phyloP scores from a whole-genome alignment of 495 filamentous ascomycete species.

The Aspergillus sclerotioniger region DNA sequence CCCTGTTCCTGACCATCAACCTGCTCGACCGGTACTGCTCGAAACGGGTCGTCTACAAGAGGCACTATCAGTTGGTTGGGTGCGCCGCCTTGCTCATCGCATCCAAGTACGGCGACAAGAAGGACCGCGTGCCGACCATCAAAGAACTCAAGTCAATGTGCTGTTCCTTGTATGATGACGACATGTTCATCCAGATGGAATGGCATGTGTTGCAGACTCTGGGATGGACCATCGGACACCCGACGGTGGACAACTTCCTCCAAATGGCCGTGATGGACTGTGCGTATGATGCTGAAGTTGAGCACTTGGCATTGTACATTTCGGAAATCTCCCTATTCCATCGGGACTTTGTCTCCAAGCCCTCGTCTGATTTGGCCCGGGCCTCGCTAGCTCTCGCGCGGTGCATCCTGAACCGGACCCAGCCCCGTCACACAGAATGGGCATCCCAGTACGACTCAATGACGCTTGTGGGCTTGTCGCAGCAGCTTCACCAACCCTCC shows the following conservation, averaged over 20 bases:
- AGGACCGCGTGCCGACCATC: constrained; percentile 94
- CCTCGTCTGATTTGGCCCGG: constrained; percentile 85
- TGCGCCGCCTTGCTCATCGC: constrained; percentile 95
- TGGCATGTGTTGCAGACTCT: constrained; percentile 99
- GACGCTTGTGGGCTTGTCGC: constrained; percentile 76
- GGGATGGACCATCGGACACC: constrained; percentile 92
- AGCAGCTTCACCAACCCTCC: constrained; percentile 84
- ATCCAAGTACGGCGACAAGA: constrained; percentile 97
- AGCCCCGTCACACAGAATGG: constrained; percentile 74
- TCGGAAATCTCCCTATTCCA: constrained; percentile 93
- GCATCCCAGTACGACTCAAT: constrained; percentile 75
- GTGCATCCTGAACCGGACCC: constrained; percentile 78
- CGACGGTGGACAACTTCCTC: constrained; percentile 90
- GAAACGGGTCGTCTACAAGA: constrained; percentile 96
- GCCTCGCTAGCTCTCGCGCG: constrained; percentile 82
- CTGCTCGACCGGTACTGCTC: constrained; percentile 97
- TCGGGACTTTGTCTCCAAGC: constrained; percentile 88
- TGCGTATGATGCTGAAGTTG: constrained; percentile 73
- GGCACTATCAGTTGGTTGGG: constrained; percentile 96
- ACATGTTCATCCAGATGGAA: constrained; percentile 99
- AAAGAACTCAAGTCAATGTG: constrained; percentile 98
- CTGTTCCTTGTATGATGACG: constrained; percentile 95
- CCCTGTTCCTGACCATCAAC: constrained; percentile 93
- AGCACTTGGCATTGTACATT: constrained; percentile 93
- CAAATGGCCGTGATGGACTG: constrained; percentile 68